Base-by-base conservation (phyloP, 768 basidiomycete species). In the Pholiota microspora region DNA sequence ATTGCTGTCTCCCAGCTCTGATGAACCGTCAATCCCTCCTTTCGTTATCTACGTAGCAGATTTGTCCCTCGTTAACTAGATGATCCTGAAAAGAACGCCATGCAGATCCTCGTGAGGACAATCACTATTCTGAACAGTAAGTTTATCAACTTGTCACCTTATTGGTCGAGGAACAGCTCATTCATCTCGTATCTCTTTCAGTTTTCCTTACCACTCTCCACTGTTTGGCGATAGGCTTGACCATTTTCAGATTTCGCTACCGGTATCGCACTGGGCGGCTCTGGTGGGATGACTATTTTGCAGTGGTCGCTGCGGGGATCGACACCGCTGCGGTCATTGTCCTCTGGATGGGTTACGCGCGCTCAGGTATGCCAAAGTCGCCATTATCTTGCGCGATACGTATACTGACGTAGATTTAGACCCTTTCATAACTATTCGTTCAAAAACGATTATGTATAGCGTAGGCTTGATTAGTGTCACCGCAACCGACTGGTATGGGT, bases 221-320 rank as follows among this genome's bases (percentile, higher is more conserved):
- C 32, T 45, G 45, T 3, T 24, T 62, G 9, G 67, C 62, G 1
- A 35, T 67, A n/a, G 31, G 61, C 8, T 51, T 60, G 8, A 68
- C 63, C 7, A 23, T 62, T 18, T 55, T 63, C 24, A 62, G 68
- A 21, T 59, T 69, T 21, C 36, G 24, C 10, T 59, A 68, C 50
- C 63, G 68, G n/a, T 49, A 48, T 45, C 62, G 58, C 15, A 62
- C 56, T 8, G 49, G 45, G 24, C 59, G 63, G 29, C 56, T 69
- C 7, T 68, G 68, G 68, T 69, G 68, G 68, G 68, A 69, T 48
- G 68, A 69, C 50, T 60, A 61, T 40, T 65, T 63, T 58, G 68
- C 68, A 15, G 63, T 63, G 9, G 23, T 58, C 10, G 62, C 68
- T 7, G 45, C 66, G 12, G 12, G 64, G 7, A 49, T 44, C 40